Conservation (phyloP, 306 rosid genomes). For the Fragaria nilgerrensis region DNA sequence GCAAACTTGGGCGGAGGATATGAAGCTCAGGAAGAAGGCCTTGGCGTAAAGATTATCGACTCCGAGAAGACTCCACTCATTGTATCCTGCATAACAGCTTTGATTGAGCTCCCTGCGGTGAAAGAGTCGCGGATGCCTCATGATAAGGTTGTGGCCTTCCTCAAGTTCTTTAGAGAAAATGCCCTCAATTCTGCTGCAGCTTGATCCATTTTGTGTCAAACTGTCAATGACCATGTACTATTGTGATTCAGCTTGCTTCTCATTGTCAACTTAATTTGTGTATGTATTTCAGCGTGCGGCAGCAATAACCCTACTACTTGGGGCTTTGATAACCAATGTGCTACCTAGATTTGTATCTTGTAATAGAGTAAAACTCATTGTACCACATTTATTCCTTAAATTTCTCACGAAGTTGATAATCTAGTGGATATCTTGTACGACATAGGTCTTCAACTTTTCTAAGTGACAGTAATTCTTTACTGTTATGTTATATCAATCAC, state of each 20-base stretch:
- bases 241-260: neutral
- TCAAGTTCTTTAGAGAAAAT: neutral
- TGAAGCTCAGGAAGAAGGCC: slow-evolving; percentile 2
- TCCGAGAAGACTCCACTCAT: neutral
- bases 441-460: too few species aligned
- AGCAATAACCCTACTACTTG: neutral
- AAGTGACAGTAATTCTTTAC: too few species aligned
- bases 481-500: too few species aligned
- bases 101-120: slow-evolving; percentile 1
- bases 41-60: slow-evolving; percentile 2
- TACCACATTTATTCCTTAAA: neutral
- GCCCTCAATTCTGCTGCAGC: slow-evolving; percentile 4
- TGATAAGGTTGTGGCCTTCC: slow-evolving; percentile 13
- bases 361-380: too few species aligned
- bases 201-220: neutral
- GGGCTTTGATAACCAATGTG: neutral
- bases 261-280: neutral
- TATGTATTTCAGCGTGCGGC: neutral
- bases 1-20: neutral
- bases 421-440: too few species aligned
- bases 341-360: neutral
- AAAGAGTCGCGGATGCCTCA: neutral
- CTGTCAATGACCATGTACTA: neutral
- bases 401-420: neutral
- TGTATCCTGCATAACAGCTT: slow-evolving; percentile 1